These are phyloP conservation scores for Podospora pseudoanserina DNA, from an alignment of 495 filamentous ascomycete species.

Conservation along the genomic window DNA sequence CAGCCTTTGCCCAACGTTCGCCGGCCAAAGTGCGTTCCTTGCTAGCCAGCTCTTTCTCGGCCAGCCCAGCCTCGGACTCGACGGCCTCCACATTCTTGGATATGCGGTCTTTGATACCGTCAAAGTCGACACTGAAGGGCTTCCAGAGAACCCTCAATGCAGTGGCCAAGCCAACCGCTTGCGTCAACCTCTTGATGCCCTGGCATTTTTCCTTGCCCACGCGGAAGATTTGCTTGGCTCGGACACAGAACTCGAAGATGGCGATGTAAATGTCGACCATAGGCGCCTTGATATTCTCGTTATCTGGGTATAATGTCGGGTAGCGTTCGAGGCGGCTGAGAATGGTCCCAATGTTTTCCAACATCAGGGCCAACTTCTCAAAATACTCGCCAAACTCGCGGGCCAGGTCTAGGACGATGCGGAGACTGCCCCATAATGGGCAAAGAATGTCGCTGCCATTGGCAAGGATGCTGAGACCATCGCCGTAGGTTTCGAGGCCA, in stretches of 20 bases:
- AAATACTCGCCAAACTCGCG: constrained; percentile 21
- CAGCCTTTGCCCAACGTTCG: constrained; percentile 11
- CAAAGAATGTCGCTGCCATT: constrained; percentile 19
- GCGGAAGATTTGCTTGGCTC: constrained; percentile 14
- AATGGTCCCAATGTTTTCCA: constrained; percentile 12
- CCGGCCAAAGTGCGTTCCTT: constrained; percentile 11
- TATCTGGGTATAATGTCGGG: constrained; percentile 15
- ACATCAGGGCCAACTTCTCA: constrained; percentile 16
- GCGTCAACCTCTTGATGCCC: constrained; percentile 16
- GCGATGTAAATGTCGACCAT: constrained; percentile 11
- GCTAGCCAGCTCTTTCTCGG: constrained; percentile 16
- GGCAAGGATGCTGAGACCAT: constrained; percentile 15
- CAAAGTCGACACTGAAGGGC: constrained; percentile 18
- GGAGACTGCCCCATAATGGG: constrained; percentile 14
- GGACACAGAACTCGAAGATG: constrained; percentile 16
- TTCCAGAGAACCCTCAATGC: constrained; percentile 19
- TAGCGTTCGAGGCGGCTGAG: constrained; percentile 12
- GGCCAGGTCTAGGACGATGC: constrained; percentile 14
- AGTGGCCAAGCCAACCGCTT: constrained; percentile 13
- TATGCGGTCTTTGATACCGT: constrained; percentile 16
- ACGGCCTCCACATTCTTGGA: constrained; percentile 12
- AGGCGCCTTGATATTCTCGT: constrained; percentile 7
- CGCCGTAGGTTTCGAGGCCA: constrained; percentile 14
- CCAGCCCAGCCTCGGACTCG: constrained; percentile 14
- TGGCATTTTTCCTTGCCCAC: constrained; percentile 11